phyloP scores from a whole-genome alignment of 1,139 yeast genomes.

The Kodamaea sp. region DNA sequence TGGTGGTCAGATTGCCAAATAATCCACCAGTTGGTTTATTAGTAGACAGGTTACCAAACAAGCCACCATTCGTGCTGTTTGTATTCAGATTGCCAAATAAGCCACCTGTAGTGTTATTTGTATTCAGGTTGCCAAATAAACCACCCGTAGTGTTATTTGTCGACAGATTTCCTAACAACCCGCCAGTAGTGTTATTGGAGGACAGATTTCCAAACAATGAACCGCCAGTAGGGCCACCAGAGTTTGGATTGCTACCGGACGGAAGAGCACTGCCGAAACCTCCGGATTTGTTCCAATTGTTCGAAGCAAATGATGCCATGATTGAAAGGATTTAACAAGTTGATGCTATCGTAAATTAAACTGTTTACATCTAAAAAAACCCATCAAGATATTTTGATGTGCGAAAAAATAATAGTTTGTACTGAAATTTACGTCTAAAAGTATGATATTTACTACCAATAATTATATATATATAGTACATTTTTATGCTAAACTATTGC shows the following conservation, averaged over 20 bases:
- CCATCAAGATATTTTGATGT: too few relatives aligned
- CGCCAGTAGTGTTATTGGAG: slow-evolving; percentile 11
- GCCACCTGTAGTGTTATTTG: slow-evolving; percentile 1
- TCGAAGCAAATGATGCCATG: slow-evolving; percentile 7
- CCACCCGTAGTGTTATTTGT: slow-evolving; percentile 11
- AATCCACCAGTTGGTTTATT: slow-evolving; percentile 11
- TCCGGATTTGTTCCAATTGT: slow-evolving; percentile 24
- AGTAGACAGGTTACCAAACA: slow-evolving; percentile 23
- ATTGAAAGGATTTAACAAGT: too few relatives aligned
- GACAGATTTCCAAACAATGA: slow-evolving; percentile 20
- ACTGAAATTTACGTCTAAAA: too few relatives aligned
- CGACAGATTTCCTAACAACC: slow-evolving; percentile 19
- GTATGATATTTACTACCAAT: too few relatives aligned
- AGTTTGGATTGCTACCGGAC: slow-evolving; percentile 10
- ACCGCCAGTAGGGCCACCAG: slow-evolving; percentile 8
- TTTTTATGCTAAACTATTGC: slow-evolving; percentile 1
- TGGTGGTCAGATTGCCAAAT: slow-evolving; percentile 8
- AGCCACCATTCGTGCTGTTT: slow-evolving; percentile 20
- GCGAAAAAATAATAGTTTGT: too few relatives aligned
- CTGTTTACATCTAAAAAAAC: too few relatives aligned
- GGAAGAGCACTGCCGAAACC: slow-evolving; percentile 25
- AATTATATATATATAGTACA: too few relatives aligned
- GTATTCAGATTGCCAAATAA: not conserved
- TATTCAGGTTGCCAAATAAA: slow-evolving; percentile 16
- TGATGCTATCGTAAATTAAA: too few relatives aligned